Evolutionary conservation across 108 stramenopile genomes (phyloP), one percentile per base, ranked within the genome.

Genomic region (Pseudonitzschia delicatissima): DNA sequence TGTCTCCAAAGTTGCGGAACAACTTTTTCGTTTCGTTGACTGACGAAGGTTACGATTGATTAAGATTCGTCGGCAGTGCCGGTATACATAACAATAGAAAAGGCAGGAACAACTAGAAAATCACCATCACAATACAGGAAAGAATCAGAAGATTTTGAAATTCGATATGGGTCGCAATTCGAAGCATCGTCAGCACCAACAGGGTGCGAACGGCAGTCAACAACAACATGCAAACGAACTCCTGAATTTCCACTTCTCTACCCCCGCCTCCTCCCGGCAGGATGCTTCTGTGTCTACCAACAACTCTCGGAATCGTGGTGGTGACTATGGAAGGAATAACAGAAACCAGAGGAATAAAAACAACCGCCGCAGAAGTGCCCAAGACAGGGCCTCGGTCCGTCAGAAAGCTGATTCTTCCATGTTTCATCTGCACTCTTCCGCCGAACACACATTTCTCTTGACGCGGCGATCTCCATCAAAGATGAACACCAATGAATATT

Each of bases 341-440:
- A 62, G 17, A 59, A 13, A 42, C 51, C 4, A 11, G 13, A 21
- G 51, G 28, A 52, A 52, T 21, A 52, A 29, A 23, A 52, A 57
- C 37, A 61, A 48, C 27, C 55, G 37, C 45, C 53, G 69, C 45
- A 58, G 61, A 29, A 61, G 60, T 42, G 71, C 70, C 6, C 61
- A 74, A 62, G 73, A 79, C 59, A 31, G 73, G 45, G 29, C 67
- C 25, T 80, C 80, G 18, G 70, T 62, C n/a, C 62, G 80, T n/a
- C 64, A 52, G 18, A 70, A 57, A 20, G 70, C 75, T 1, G 44
- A 68, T n/a, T 68, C 74, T 9, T 11, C 62, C 53, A 75, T 77
- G 69, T 82, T 82, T 49, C 67, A 74, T 31, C 64, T 82, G 40
- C 82, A 82, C 64, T 72, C 77, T 3, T 78, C 77, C 20, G 62